phyloP scores from a whole-genome alignment of 768 basidiomycete genomes.

The Lactarius vividus region DNA sequence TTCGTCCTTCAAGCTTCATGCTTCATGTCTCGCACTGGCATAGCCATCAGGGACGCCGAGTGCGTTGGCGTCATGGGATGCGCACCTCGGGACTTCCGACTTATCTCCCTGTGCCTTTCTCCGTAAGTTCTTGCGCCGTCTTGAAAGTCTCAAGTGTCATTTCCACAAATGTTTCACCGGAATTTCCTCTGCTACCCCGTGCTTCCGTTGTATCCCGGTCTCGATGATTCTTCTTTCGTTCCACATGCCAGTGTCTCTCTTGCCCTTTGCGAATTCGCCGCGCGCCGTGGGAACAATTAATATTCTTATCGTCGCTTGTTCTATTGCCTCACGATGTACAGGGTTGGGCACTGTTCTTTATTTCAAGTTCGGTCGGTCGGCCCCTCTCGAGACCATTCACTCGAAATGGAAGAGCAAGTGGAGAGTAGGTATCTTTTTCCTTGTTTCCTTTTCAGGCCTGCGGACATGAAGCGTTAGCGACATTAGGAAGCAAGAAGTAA shows the following conservation, averaged over 20 bases:
- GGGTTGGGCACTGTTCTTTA: background rate
- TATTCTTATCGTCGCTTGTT: background rate
- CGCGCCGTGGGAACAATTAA: background rate
- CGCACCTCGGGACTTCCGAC: background rate
- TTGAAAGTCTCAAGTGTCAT: background rate
- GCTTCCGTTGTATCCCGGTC: background rate
- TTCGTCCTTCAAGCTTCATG: too few species aligned
- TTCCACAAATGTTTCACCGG: background rate
- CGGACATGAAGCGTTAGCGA: background rate
- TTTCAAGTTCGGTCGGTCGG: background rate
- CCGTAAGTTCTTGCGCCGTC: background rate
- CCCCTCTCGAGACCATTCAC: background rate
- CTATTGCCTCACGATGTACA: background rate
- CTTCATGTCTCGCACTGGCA: background rate
- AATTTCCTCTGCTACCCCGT: background rate
- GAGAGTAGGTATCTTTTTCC: background rate
- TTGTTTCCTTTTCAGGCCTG: background rate
- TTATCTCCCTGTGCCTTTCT: background rate
- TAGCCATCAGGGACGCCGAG: background rate
- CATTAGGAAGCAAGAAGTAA: background rate
- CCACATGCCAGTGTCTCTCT: background rate
- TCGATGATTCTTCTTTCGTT: background rate
- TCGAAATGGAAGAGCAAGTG: background rate
- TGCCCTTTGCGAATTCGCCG: background rate
- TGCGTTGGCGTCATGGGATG: background rate